Base-by-base conservation (phyloP, 805 yeast species). In the Kodamaea sagamina region DNA sequence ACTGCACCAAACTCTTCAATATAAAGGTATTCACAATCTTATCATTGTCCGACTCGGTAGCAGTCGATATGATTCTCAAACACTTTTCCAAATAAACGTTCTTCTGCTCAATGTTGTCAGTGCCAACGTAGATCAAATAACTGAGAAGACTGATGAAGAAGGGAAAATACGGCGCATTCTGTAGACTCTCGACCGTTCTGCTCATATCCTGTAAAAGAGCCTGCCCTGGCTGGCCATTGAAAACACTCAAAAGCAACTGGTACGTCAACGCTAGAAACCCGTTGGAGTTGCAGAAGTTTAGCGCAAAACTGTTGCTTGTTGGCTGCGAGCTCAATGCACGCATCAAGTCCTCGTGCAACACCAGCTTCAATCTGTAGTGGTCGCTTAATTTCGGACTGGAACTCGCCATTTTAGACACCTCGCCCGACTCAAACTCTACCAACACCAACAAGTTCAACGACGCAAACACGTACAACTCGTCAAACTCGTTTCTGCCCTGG, bases 381-480 rank as follows among this genome's bases (percentile, higher is more conserved):
- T 48, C 44, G 16, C 26, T 22, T 13, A 36, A 15, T 4, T 12
- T 21, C 19, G 29, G 39, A 12, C 36, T 42, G 10, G 44, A 31
- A 15, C 29, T 35, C 6, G 32, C 42, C 12, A 34, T 35, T 24
- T 11, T 32, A 29, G 8, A 47, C 39, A 6, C 43, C 22, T 17
- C 34, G 27, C n/a, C 21, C 17, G 12, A 49, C 31, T 61, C 66
- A 41, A 50, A 63, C 39, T 61, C 60, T 22, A 52, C 47, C 7
- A 66, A 47, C 0, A 57, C 43, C 37, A 61, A 44, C 18, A 67
- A 52, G 42, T 65, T 67, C 6, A 67, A 36, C 3, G 61, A 49
- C 6, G 72, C 54, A 36, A 44, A 63, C 1, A 63, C 49, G 41
- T 44, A 56, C 17, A 67, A 47, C 28, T 69, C 74, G 41, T 48